A percentile compares a stretch with the other conserved stretches of the same genome.
Conservation (phyloP, 2,329 filamentous ascomycete species). For the Dendrostoma leiphaemia region DNA sequence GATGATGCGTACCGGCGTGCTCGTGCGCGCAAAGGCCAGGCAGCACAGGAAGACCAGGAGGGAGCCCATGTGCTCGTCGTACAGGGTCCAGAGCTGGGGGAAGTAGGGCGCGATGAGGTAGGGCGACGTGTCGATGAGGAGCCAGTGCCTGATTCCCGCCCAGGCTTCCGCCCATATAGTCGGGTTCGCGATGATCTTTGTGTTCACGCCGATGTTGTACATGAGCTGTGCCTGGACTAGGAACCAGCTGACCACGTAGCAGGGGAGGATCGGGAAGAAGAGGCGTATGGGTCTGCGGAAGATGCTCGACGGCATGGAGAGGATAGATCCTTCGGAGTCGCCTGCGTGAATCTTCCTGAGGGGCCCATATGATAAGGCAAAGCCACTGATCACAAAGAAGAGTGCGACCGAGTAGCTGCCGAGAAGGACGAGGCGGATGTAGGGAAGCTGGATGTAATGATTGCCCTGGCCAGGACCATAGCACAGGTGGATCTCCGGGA, state of each 20-base stretch:
- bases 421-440: constrained; percentile 28
- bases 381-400: constrained; percentile 38
- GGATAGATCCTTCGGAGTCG: constrained; percentile 3
- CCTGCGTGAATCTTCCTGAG: constrained; percentile 24
- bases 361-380: constrained; percentile 31
- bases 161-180: neutral
- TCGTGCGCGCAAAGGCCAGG: constrained; percentile 14
- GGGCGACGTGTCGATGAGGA: neutral
- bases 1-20: constrained; percentile 12
- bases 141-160: neutral
- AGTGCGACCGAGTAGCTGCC: constrained; percentile 30
- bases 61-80: constrained; percentile 17
- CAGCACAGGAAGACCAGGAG: constrained; percentile 19
- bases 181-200: too few species aligned
- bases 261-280: constrained; percentile 16
- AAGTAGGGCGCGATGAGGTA: constrained; percentile 1
- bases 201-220: neutral
- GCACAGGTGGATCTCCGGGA: neutral
- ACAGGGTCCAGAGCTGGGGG: constrained; percentile 19
- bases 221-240: neutral
- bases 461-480: constrained; percentile 8
- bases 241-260: neutral
- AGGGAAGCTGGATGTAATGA: constrained; percentile 26
- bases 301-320: constrained; percentile 18
- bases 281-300: constrained; percentile 20